Evolutionary conservation across 441 rosid species (phyloP).

Genomic region (Gossypium davidsonii): DNA sequence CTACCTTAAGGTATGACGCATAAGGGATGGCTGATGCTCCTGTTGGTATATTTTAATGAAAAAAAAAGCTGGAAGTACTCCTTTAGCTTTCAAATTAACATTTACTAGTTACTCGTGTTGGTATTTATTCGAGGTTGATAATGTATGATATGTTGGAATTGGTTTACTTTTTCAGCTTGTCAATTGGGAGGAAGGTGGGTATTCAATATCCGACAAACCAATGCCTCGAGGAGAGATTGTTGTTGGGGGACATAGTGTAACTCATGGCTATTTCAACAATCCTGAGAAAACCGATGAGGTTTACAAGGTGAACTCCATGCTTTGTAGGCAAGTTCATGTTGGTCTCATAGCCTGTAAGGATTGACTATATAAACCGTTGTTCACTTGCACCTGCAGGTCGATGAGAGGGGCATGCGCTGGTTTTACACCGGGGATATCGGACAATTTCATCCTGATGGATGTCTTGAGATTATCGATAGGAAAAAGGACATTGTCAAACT

Average conservation of each 20-base stretch:
- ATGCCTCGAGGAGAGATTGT: constrained; percentile 91
- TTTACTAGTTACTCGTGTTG: neutral
- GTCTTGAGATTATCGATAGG: constrained; percentile 87
- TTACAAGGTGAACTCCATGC: constrained; percentile 54
- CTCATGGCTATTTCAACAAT: constrained; percentile 79
- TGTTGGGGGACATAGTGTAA: constrained; percentile 71
- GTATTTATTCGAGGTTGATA: neutral
- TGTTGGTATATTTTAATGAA: neutral
- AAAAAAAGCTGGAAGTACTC: neutral
- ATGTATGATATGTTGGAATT: neutral
- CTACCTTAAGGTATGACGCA: constrained; percentile 55
- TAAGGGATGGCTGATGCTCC: neutral
- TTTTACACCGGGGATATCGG: constrained; percentile 87
- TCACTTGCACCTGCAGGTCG: constrained; percentile 55
- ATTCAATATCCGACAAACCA: constrained; percentile 63
- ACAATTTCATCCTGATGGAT: constrained; percentile 79
- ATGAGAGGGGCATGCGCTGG: constrained; percentile 80
- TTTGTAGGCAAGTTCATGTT: neutral
- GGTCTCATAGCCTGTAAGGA: constrained; percentile 1
- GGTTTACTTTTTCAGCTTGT: constrained; percentile 55
- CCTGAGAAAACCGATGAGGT: constrained; percentile 69
- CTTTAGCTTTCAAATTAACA: neutral
- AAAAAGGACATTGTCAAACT: constrained; percentile 95
- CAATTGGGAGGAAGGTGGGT: constrained; percentile 91
- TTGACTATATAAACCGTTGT: neutral